Conservation (phyloP, 345 rosid genomes). For the Eucalyptus coolabah region DNA sequence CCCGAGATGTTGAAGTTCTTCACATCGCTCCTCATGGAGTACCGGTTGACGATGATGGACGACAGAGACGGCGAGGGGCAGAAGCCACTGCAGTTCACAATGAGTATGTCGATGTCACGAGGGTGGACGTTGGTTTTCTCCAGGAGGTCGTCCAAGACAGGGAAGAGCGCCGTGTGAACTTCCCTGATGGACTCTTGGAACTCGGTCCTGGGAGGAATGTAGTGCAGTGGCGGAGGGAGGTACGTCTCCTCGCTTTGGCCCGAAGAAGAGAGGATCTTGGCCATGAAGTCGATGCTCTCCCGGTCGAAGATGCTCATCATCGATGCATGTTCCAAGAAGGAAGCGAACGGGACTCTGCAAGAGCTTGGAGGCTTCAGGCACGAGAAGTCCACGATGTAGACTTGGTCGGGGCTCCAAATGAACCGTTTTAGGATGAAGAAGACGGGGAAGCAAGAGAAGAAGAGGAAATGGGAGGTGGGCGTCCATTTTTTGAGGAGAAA, state of each 20-base stretch:
- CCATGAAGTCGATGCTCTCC: conserved; percentile 41
- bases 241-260: conserved; percentile 36
- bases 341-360: conserved; percentile 22
- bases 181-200: conserved; percentile 25
- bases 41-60: conserved; percentile 35
- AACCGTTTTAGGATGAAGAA: background rate
- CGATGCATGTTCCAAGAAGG: conserved; percentile 29
- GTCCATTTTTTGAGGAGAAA: background rate
- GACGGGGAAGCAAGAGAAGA: background rate
- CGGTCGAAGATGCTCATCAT: conserved; percentile 11
- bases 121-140: conserved; percentile 23
- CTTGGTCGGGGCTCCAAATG: background rate
- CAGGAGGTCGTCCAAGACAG: conserved; percentile 30
- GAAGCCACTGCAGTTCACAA: conserved; percentile 43
- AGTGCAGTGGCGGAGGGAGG: conserved; percentile 46
- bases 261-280: conserved; percentile 30
- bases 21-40: conserved; percentile 21
- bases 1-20: conserved; percentile 47
- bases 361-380: conserved; percentile 31
- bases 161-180: conserved; percentile 35
- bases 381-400: conserved; percentile 42
- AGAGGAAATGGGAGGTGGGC: conserved; percentile 3
- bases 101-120: conserved; percentile 27
- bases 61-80: conserved; percentile 46
- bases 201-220: conserved; percentile 32